These are phyloP conservation scores for Zygosaccharomyces bisporus DNA, from an alignment of 805 yeast species.

Conservation along the genomic window DNA sequence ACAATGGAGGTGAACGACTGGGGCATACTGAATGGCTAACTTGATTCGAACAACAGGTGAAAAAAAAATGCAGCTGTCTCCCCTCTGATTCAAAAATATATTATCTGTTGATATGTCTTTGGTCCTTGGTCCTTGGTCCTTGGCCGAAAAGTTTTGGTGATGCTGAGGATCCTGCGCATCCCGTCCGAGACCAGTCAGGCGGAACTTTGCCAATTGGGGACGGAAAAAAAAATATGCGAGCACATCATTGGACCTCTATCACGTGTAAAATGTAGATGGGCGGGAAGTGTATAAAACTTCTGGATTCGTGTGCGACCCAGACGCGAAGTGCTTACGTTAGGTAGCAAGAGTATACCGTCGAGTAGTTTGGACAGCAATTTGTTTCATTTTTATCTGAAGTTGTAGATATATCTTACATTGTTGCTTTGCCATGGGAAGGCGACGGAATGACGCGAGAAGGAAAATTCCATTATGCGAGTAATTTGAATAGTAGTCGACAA, in stretches of 20 bases:
- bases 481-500: too few species aligned
- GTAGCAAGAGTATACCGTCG: too few species aligned
- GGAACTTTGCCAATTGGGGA: background rate
- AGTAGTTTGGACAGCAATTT: too few species aligned
- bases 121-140: background rate
- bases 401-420: too few species aligned
- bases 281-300: background rate
- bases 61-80: background rate
- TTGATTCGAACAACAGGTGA: background rate
- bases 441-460: too few species aligned
- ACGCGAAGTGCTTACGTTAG: too few species aligned
- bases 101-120: too few species aligned
- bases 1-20: constrained; percentile 63
- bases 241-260: constrained; percentile 8
- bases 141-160: background rate
- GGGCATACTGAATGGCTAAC: constrained; percentile 25
- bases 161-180: background rate
- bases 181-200: background rate
- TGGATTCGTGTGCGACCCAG: too few species aligned
- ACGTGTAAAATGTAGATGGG: background rate
- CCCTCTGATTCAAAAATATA: too few species aligned
- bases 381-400: too few species aligned
- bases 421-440: too few species aligned
- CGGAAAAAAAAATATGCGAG: background rate
- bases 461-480: too few species aligned